Base-by-base conservation (phyloP, 257 asterid species). In the Rauvolfia tetraphylla region DNA sequence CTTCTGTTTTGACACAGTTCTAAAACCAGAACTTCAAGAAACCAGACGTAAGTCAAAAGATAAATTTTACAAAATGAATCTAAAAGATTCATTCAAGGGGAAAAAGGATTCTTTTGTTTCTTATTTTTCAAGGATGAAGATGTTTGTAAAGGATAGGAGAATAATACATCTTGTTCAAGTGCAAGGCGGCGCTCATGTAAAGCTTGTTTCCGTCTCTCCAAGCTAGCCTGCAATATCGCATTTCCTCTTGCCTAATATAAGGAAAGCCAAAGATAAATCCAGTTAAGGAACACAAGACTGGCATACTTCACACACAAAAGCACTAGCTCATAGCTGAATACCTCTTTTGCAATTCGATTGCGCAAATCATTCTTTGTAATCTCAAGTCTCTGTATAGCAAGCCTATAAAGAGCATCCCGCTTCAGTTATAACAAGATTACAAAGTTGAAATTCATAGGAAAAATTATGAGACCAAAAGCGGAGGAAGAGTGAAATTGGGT, bases 281-380 rank as follows among this genome's bases (percentile, higher is more conserved):
- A 41, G 69, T 77, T 22, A 79, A 79, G 51, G 48, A 73, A 73
- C 15, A 51, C 53, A 68, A 65, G 34, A 6, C n/a, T 73, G 12
- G 10, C 29, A 74, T 20, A 68, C 63, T 57, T 38, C 56, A 57
- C 51, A 22, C 0, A 22, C 36, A 59, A 44, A 42, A 68, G 44
- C 11, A 74, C 44, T 29, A 61, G 46, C 75, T 48, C 23, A 9
- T n/a, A 72, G 33, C 49, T 54, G 68, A 23, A 68, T 82, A 94
- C 98, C 94, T 94, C 98, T 85, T 92, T 94, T 20, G 97, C 96
- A 79, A 94, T 94, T 83, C 97, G 88, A 72, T 92, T 97, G 58
- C 93, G 90, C 88, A 94, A 83, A 83, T 94, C 97, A 88, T 87
- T 92, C 88, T 94, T 94, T 25, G 96, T 85, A 61, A 87, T 84